A percentile compares a stretch with the other conserved stretches of the same genome.
Conservation (phyloP, 345 rosid species). For the Sapria himalayana region DNA sequence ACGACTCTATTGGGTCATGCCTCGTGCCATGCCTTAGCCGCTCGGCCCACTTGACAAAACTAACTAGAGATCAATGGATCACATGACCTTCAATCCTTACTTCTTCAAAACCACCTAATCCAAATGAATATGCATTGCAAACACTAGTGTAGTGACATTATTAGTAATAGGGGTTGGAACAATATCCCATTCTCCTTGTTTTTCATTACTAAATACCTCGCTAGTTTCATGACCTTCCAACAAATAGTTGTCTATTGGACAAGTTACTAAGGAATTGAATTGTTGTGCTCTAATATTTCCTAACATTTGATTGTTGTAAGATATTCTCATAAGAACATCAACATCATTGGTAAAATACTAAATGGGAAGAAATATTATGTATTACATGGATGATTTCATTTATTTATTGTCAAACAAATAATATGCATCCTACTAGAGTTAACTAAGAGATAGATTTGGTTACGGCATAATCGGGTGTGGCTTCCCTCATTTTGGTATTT, state of each 20-base stretch:
- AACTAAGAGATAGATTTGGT: neutral
- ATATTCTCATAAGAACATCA: neutral
- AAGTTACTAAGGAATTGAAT: neutral
- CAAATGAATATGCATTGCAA: neutral
- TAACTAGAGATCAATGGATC: neutral
- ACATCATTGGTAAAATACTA: neutral
- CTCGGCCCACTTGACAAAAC: too few species aligned
- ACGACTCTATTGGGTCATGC: too few species aligned
- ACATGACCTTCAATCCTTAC: neutral
- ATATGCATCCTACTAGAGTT: neutral
- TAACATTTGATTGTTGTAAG: too few species aligned
- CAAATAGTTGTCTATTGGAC: neutral
- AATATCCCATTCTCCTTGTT: neutral
- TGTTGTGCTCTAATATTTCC: too few species aligned
- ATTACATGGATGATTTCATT: slow-evolving; percentile 5
- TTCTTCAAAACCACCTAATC: neutral
- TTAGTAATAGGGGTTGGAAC: too few species aligned
- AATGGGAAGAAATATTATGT: neutral
- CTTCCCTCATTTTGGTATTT: slow-evolving; percentile 1
- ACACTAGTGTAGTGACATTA: neutral
- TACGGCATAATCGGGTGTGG: slow-evolving; percentile 1
- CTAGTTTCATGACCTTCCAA: too few species aligned
- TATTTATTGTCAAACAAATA: neutral
- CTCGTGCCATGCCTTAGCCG: too few species aligned
- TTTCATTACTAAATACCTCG: neutral